Evolutionary conservation across 306 rosid genomes (phyloP), one percentile per base, ranked within the genome.

Genomic region (Pterocarpus santalinus): DNA sequence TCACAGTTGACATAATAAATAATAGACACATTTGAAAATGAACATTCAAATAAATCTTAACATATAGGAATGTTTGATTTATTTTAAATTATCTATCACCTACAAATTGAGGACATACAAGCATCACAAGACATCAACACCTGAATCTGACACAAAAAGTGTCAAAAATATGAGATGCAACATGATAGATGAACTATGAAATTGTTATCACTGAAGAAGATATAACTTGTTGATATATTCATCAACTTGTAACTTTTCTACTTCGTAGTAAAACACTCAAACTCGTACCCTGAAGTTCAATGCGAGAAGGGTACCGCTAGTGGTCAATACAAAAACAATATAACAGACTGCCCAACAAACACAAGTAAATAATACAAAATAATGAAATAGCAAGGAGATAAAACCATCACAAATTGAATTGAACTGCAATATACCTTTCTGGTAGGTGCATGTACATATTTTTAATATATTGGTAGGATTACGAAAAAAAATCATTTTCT

Each of bases 131-230:
- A 61, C 33, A 44, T 44, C 43, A 35, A 47, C 55, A 32, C 71
- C 41, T 58, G 49, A 63, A 60, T 32, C 22, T 34, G 56, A 70
- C 77, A 68, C 38, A 63, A 30, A 14, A 53, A 55, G 16, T 28
- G 69, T 46, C 68, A n/a, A 70, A 82, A 62, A 41, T 43, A 76
- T 70, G 39, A 39, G 74, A 64, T 8, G 43, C 36, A 13, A 63
- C 49, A 47, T 14, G n/a, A 43, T 75, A 46, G 41, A 69, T 5
- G 28, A 33, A 60, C 16, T 43, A 51, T 33, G 63, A 41, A 43
- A 60, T 62, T 43, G 33, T 4, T 60, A 41, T 43, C n/a, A 74
- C 44, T 28, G 28, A 30, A 60, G 58, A 22, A 13, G 46, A 43
- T 74, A 39, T 33, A 43, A 74, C 57, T 7, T 60, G 57, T 7